phyloP scores from a whole-genome alignment of 2,329 filamentous ascomycete species.

The Rosellinia necatrix region DNA sequence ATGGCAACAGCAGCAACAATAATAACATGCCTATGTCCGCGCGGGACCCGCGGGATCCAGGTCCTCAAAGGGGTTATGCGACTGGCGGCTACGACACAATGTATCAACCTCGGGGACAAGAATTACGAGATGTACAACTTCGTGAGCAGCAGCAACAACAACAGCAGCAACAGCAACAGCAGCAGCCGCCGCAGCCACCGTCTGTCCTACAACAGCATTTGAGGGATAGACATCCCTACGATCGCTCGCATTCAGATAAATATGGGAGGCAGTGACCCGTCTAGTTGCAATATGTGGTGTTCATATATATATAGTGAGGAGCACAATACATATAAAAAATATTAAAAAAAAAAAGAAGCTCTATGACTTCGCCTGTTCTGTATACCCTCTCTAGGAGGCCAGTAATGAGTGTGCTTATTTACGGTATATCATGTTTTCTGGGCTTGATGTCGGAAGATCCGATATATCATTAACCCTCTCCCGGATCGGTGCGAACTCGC shows the following conservation, averaged over 20 bases:
- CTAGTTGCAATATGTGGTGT: too few relatives aligned
- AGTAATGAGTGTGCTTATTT: too few relatives aligned
- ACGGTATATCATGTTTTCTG: too few relatives aligned
- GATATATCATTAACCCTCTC: too few relatives aligned
- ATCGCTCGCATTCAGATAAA: conserved; percentile 48
- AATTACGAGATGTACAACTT: conserved; percentile 44
- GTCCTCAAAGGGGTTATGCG: conserved; percentile 52
- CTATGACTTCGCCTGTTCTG: too few relatives aligned
- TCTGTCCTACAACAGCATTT: conserved; percentile 49
- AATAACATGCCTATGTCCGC: conserved; percentile 48
- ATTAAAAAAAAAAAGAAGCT: too few relatives aligned
- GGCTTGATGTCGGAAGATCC: too few relatives aligned
- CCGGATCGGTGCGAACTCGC: too few relatives aligned
- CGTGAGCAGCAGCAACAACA: conserved; percentile 44
- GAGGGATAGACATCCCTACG: conserved; percentile 48
- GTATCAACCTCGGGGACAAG: conserved; percentile 44
- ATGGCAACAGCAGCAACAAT: too few relatives aligned
- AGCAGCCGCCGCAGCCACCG: conserved; percentile 35
- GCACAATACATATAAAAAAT: too few relatives aligned
- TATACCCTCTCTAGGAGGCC: too few relatives aligned
- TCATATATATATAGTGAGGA: too few relatives aligned
- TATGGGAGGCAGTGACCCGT: conserved; percentile 47
- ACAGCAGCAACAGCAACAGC: conserved; percentile 41
- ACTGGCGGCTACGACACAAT: conserved; percentile 51
- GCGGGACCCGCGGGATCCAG: conserved; percentile 49